Conservation (phyloP, 108 stramenopile genomes). For the Nannochloropsis oceanica region DNA sequence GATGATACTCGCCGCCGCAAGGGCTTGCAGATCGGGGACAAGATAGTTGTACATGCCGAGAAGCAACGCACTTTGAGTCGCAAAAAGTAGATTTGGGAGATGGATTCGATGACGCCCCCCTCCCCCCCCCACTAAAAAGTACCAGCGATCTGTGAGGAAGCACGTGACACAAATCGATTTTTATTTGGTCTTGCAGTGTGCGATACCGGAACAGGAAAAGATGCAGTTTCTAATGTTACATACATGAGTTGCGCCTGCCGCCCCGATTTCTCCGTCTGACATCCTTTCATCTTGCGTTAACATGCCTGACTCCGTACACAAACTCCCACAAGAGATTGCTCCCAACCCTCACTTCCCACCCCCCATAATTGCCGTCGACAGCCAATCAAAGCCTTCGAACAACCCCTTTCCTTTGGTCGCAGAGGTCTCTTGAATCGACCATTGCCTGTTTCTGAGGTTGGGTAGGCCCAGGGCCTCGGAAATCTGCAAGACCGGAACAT, state of each 20-base stretch:
- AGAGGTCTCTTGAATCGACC: constrained; percentile 98
- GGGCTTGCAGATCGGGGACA: constrained; percentile 34
- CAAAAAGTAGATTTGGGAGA: constrained; percentile 25
- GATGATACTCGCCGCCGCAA: constrained; percentile 36
- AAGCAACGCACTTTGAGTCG: constrained; percentile 43
- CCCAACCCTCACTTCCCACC: neutral
- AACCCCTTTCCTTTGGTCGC: constrained; percentile 93
- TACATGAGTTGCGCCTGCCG: too few relatives aligned
- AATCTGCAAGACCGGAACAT: constrained; percentile 37
- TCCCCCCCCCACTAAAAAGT: too few relatives aligned
- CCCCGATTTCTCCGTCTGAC: too few relatives aligned
- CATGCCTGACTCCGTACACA: neutral
- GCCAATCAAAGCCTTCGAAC: constrained; percentile 99
- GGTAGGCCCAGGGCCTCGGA: constrained; percentile 88
- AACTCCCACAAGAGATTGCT: neutral
- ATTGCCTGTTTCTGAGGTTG: constrained; percentile 88
- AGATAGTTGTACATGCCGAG: constrained; percentile 42
- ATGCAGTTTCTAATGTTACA: too few relatives aligned
- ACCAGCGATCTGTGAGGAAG: too few relatives aligned
- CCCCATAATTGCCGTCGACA: constrained; percentile 29
- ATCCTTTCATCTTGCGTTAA: neutral
- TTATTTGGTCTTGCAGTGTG: too few relatives aligned
- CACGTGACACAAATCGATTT: too few relatives aligned
- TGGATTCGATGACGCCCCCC: too few relatives aligned
- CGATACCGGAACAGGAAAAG: too few relatives aligned